Conservation (phyloP, 1,284 basidiomycete genomes). For the Rhodotorula sp. region DNA sequence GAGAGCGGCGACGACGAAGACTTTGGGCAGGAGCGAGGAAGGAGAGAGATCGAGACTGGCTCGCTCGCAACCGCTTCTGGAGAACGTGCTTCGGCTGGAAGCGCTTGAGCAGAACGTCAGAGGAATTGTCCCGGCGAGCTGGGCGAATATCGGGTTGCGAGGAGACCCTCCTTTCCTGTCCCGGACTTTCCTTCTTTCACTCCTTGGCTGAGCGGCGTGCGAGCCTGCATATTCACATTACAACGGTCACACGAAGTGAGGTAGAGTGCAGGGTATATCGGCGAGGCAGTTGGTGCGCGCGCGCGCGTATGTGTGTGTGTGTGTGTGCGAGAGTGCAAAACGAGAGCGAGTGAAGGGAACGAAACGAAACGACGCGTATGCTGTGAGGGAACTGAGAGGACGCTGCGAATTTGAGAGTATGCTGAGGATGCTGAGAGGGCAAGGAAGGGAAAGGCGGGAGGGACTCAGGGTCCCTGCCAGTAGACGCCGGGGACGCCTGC, state of each 20-base stretch:
- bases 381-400: too few species aligned
- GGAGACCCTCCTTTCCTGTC: background rate
- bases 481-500: conserved; percentile 28
- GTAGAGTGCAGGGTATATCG: too few species aligned
- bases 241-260: too few species aligned
- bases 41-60: too few species aligned
- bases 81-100: background rate
- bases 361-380: too few species aligned
- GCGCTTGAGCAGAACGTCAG: background rate
- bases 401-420: background rate
- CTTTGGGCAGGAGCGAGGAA: too few species aligned
- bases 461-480: conserved; percentile 7
- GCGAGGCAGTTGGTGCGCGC: too few species aligned
- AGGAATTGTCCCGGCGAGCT: background rate
- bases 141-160: background rate
- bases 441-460: background rate
- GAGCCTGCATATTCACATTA: too few species aligned
- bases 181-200: background rate
- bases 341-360: too few species aligned
- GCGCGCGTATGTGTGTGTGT: too few species aligned
- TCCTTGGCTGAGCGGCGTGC: background rate
- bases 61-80: background rate
- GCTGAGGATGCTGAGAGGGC: background rate
- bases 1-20: background rate
- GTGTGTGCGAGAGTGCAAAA: too few species aligned